Evolutionary conservation across 148 eudicot species (phyloP).

Genomic region (Amaranthus cruentus): DNA sequence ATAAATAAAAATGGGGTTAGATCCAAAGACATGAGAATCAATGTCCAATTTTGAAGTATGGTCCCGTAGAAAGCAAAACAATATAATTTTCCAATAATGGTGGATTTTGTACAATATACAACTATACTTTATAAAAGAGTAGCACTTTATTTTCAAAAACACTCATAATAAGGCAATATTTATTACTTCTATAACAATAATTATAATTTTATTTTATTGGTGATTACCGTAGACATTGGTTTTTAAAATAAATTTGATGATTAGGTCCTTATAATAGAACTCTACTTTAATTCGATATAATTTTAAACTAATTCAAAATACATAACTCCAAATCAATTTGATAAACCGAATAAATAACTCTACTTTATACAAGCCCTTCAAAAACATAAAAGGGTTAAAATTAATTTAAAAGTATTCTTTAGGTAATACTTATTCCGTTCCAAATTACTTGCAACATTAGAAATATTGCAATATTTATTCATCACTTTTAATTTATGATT

Average conservation of each 20-base stretch:
- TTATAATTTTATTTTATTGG: background rate
- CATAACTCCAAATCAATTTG: too few relatives aligned
- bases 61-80: slow-evolving; percentile 4
- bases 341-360: too few relatives aligned
- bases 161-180: slow-evolving; percentile 15
- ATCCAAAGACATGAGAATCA: slow-evolving; percentile 3
- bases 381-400: too few relatives aligned
- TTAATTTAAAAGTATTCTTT: too few relatives aligned
- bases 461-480: too few relatives aligned
- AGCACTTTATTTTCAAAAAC: slow-evolving; percentile 1
- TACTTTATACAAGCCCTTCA: too few relatives aligned
- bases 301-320: too few relatives aligned
- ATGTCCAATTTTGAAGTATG: slow-evolving; percentile 8
- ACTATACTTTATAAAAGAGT: background rate
- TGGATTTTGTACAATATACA: background rate
- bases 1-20: slow-evolving; percentile 1
- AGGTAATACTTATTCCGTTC: too few relatives aligned
- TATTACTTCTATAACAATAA: background rate
- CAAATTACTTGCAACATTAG: too few relatives aligned
- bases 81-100: background rate
- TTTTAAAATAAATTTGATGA: background rate
- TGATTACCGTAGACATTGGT: background rate
- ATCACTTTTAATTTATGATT: too few relatives aligned
- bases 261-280: too few relatives aligned
- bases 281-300: too few relatives aligned